phyloP scores from a whole-genome alignment of 805 yeast species.

The Metschnikowia corniflorae region DNA sequence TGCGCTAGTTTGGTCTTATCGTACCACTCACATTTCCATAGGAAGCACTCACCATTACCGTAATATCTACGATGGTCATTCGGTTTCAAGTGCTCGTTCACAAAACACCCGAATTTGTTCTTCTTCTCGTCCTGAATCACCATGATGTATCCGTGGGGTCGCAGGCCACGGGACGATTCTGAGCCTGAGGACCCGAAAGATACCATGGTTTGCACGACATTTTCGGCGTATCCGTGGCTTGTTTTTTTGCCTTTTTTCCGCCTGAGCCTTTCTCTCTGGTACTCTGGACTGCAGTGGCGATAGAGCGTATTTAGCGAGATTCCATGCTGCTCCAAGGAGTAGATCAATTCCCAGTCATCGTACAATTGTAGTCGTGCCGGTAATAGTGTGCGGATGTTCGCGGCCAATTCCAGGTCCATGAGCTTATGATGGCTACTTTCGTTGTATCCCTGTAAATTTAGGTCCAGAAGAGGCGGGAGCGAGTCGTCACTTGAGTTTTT shows the following conservation, averaged over 20 bases:
- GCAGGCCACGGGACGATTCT: constrained; percentile 14
- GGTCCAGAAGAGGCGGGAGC: constrained; percentile 50
- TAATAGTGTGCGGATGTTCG: constrained; percentile 64
- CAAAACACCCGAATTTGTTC: constrained; percentile 71
- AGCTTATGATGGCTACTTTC: constrained; percentile 55
- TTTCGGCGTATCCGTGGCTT: constrained; percentile 34
- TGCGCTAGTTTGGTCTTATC: constrained; percentile 13
- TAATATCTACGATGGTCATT: constrained; percentile 71
- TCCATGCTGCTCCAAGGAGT: constrained; percentile 91
- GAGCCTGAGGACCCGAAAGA: constrained; percentile 20
- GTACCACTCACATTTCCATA: constrained; percentile 71
- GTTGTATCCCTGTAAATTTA: constrained; percentile 59
- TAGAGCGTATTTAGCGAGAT: constrained; percentile 81
- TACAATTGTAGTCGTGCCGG: constrained; percentile 78
- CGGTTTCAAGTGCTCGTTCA: constrained; percentile 70
- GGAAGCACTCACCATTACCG: constrained; percentile 94
- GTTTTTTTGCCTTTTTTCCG: constrained; percentile 11
- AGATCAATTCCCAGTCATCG: constrained; percentile 72
- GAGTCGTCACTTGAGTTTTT: constrained; percentile 3
- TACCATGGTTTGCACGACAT: constrained; percentile 32
- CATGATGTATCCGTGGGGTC: constrained; percentile 67
- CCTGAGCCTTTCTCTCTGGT: constrained; percentile 24
- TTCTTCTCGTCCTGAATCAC: constrained; percentile 63
- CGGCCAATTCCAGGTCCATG: constrained; percentile 62
- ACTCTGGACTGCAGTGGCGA: constrained; percentile 45